These are phyloP conservation scores for Puccinia horiana DNA, from an alignment of 1,284 basidiomycete species.

Conservation along the genomic window DNA sequence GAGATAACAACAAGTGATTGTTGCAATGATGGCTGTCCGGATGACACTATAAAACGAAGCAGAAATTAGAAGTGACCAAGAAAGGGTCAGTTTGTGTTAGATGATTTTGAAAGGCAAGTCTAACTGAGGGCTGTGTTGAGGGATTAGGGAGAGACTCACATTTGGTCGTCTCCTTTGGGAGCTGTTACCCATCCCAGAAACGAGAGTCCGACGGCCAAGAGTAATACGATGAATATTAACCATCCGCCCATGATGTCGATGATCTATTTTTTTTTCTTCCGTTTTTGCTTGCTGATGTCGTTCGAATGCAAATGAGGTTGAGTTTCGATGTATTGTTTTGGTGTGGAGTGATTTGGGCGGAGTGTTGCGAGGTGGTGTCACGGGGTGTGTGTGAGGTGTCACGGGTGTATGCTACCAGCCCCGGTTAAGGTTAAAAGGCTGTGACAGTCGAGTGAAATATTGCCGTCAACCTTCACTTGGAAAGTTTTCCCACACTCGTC, in stretches of 20 bases:
- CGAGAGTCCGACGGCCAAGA: conserved; percentile 65
- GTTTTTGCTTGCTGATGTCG: background rate
- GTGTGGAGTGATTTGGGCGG: background rate
- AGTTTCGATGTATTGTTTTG: background rate
- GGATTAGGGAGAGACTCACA: conserved; percentile 65
- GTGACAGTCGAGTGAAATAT: no score
- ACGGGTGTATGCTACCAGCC: background rate
- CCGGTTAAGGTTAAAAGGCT: no score
- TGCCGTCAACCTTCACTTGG: no score
- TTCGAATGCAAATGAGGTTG: background rate
- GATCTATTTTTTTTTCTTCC: background rate
- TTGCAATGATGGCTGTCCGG: conserved; percentile 74
- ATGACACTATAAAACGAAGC: conserved; percentile 66
- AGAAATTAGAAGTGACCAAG: background rate
- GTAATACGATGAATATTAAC: conserved; percentile 34
- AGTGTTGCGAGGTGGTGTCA: background rate
- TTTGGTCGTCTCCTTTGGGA: conserved; percentile 82
- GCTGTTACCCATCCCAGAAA: conserved; percentile 69
- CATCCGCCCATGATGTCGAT: conserved; percentile 32
- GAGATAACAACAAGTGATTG: conserved; percentile 78
- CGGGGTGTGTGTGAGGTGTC: background rate
- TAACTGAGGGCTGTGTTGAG: background rate
- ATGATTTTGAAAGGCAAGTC: background rate
- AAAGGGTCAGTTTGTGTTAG: background rate
- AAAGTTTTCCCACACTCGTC: no score